phyloP scores from a whole-genome alignment of 2,329 filamentous ascomycete species.

The Sporothrix protearum region DNA sequence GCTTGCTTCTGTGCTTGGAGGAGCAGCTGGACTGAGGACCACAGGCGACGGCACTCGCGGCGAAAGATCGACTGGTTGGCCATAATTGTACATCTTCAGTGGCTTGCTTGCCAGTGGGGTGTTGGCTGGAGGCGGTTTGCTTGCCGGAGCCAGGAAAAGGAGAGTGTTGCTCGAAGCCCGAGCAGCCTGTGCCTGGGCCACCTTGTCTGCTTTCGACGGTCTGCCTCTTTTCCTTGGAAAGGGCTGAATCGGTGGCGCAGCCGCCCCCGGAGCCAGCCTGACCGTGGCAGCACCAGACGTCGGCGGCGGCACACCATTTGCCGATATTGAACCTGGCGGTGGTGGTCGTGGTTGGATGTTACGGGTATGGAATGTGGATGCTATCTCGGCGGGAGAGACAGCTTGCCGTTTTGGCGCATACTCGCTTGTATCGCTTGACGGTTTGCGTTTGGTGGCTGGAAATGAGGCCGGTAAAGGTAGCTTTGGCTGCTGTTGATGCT shows the following conservation, averaged over 20 bases:
- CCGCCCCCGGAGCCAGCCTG: not conserved
- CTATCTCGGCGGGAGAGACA: slow-evolving; percentile 28
- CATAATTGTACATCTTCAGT: not conserved
- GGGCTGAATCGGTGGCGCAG: slow-evolving; percentile 24
- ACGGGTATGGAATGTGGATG: slow-evolving; percentile 19
- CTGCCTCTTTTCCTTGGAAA: slow-evolving; percentile 33
- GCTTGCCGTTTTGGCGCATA: slow-evolving; percentile 35
- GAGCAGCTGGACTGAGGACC: not conserved
- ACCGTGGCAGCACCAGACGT: not conserved
- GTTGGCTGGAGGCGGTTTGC: not conserved
- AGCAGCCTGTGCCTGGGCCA: slow-evolving; percentile 32
- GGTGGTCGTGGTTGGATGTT: slow-evolving; percentile 35
- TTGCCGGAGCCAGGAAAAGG: slow-evolving; percentile 24
- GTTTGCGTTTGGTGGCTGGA: slow-evolving; percentile 33
- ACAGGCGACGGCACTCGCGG: not conserved
- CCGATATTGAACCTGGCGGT: not conserved
- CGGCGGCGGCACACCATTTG: not conserved
- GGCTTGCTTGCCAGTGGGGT: not conserved
- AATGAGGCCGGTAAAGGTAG: not conserved
- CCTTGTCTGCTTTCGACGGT: slow-evolving; percentile 36
- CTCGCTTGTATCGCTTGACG: slow-evolving; percentile 34
- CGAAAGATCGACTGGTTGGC: not conserved
- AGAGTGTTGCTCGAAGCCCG: slow-evolving; percentile 3
- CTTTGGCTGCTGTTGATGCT: slow-evolving; percentile 3
- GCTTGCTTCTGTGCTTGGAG: not conserved